Evolutionary conservation across 225 moss, liverwort and hornwort genomes (phyloP).

Genomic region (Sphagnum tenellum): DNA sequence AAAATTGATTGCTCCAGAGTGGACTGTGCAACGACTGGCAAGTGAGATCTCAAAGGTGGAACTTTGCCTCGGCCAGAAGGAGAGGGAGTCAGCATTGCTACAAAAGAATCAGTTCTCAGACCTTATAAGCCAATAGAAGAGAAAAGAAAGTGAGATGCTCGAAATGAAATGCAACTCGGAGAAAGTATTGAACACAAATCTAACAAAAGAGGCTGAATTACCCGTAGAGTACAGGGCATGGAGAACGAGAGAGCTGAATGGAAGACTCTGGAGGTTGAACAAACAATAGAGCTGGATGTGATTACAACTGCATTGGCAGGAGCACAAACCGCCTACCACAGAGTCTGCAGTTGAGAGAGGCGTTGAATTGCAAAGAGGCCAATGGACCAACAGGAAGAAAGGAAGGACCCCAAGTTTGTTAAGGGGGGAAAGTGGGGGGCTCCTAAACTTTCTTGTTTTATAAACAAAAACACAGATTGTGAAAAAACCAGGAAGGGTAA

Average conservation of each 20-base stretch:
- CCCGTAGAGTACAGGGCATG: constrained; percentile 36
- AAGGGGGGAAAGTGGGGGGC: too few species aligned
- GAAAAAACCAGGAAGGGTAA: too few species aligned
- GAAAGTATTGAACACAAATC: constrained; percentile 31
- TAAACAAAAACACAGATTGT: too few species aligned
- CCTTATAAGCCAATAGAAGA: constrained; percentile 30
- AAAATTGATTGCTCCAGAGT: constrained; percentile 67
- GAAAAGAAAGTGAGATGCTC: constrained; percentile 58
- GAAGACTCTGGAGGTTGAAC: constrained; percentile 33
- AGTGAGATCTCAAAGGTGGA: constrained; percentile 60
- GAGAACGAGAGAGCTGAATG: constrained; percentile 38
- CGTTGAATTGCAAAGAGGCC: constrained; percentile 17
- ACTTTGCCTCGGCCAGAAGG: constrained; percentile 42
- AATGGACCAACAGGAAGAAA: constrained; percentile 23
- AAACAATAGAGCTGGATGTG: constrained; percentile 29
- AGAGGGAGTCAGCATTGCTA: constrained; percentile 36
- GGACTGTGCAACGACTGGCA: constrained; percentile 74
- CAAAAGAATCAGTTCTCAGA: constrained; percentile 33
- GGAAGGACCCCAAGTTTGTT: constrained; percentile 41
- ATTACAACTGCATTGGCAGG: constrained; percentile 44
- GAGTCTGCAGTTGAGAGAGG: constrained; percentile 37
- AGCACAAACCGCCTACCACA: constrained; percentile 27
- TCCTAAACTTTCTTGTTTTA: too few species aligned
- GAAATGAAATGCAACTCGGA: constrained; percentile 61
- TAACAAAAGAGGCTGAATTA: constrained; percentile 29